Conservation (phyloP, 345 rosid genomes). For the Citropsis articulata region DNA sequence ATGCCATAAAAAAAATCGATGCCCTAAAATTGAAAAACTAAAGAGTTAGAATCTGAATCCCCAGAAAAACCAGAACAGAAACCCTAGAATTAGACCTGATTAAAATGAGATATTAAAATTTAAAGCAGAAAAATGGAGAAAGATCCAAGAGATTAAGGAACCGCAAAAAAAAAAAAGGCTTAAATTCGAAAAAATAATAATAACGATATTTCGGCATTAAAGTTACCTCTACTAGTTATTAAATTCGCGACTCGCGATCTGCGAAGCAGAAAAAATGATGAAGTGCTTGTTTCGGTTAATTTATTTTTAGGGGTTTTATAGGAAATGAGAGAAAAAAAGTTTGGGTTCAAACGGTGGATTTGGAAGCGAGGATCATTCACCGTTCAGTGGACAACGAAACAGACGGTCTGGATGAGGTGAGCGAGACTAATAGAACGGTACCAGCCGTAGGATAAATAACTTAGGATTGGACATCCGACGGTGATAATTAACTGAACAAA, state of each 20-base stretch:
- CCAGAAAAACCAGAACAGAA: neutral
- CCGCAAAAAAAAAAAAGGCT: neutral
- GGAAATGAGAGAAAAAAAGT: neutral
- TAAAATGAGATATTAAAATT: neutral
- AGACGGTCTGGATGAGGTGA: neutral
- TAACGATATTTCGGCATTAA: no score
- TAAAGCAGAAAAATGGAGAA: neutral
- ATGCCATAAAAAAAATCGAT: conserved; percentile 64
- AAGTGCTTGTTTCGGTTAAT: neutral
- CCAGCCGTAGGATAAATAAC: neutral
- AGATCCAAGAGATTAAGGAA: neutral
- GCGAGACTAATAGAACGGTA: neutral
- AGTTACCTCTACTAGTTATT: neutral
- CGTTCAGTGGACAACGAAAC: neutral
- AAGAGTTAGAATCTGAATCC: neutral
- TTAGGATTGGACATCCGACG: no score
- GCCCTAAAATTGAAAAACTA: conserved; percentile 1
- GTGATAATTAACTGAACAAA: no score
- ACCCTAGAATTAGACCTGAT: neutral
- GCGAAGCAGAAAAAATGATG: neutral
- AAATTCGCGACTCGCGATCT: neutral
- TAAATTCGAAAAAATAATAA: neutral
- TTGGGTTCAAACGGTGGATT: neutral
- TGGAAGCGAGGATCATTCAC: neutral
- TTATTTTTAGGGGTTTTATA: neutral